Base-by-base conservation (phyloP, 1,139 yeast genomes). In the Candida tetrigidarum region DNA sequence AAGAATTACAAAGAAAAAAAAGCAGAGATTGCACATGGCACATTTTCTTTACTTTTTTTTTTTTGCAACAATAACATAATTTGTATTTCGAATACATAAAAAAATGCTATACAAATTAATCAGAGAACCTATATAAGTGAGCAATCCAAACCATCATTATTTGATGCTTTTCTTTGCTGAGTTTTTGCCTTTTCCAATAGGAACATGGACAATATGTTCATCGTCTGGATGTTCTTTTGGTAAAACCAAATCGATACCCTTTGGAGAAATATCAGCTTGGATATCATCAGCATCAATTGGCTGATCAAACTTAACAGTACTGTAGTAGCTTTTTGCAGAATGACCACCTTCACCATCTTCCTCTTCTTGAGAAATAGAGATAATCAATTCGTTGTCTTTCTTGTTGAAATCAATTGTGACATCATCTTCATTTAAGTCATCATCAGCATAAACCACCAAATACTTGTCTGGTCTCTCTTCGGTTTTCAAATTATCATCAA, bases 141-240 rank as follows among this genome's bases (percentile, higher is more conserved):
- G 32, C 16, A 25, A 25, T 25, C 10, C 10, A 12, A 10, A 23
- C 4, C 3, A 7, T 22, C 4, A 8, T 12, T 37, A 20, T 23
- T 28, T 37, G 19, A 19, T 5, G n/a, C 20, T 14, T 22, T 15
- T 22, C 23, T 28, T 28, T 19, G 26, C 25, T 22, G 6, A 7
- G 25, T 10, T 10, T 10, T 22, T 22, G 25, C 28, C 35, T 37
- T 37, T 26, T 10, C 34, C 23, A 29, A 32, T 48, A 22, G 51
- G 47, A 48, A 62, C 52, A 30, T 51, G 55, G 25, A 57, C 49
- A 47, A 58, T 43, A 36, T 58, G 45, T 9, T 59, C 63, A 26
- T 50, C 34, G 44, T 61, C 67, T 12, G 53, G 44, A 28, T 58
- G 62, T 23, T 54, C 56, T 44, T 64, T 64, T 29, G 69, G 69